Conservation (phyloP, 2,329 filamentous ascomycete genomes). For the Fonsecaea pedrosoi region DNA sequence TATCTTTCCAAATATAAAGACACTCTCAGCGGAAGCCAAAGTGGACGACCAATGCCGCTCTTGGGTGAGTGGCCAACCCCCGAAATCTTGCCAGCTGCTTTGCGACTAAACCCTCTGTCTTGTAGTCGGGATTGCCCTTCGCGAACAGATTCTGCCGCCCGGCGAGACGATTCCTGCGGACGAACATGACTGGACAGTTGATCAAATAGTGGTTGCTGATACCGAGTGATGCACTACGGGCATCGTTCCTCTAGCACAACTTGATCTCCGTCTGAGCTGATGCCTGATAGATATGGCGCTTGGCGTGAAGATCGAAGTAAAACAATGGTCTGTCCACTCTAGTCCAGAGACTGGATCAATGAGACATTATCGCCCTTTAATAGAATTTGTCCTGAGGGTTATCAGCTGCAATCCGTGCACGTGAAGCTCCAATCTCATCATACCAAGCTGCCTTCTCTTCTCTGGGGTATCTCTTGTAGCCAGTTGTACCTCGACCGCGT, state of each 20-base stretch:
- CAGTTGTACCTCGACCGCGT: slow-evolving; percentile 89
- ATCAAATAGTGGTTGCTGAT: slow-evolving; percentile 65
- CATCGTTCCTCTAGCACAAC: background rate
- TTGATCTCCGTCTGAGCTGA: background rate
- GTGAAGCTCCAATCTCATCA: slow-evolving; percentile 38
- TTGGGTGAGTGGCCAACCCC: slow-evolving; percentile 58
- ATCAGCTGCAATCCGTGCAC: slow-evolving; percentile 24
- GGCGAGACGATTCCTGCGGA: slow-evolving; percentile 74
- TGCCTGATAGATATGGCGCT: background rate
- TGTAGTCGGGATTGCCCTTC: slow-evolving; percentile 78
- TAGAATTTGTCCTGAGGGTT: slow-evolving; percentile 73
- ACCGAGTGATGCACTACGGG: slow-evolving; percentile 13
- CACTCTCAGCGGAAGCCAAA: slow-evolving; percentile 46
- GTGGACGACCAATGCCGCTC: slow-evolving; percentile 58
- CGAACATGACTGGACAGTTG: slow-evolving; percentile 77
- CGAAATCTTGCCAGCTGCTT: slow-evolving; percentile 38
- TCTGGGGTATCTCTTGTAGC: slow-evolving; percentile 82
- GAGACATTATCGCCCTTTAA: slow-evolving; percentile 90
- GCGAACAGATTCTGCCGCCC: slow-evolving; percentile 78
- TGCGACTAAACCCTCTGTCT: slow-evolving; percentile 42
- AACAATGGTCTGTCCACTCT: slow-evolving; percentile 21
- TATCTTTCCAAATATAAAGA: slow-evolving; percentile 78
- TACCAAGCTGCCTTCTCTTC: slow-evolving; percentile 79
- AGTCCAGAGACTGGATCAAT: slow-evolving; percentile 69
- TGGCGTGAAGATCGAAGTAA: background rate